A percentile compares a stretch with the other conserved stretches of the same genome.
These are phyloP conservation scores for Cordyceps pruinosa DNA, from an alignment of 2,329 filamentous ascomycete species.

Conservation along the genomic window DNA sequence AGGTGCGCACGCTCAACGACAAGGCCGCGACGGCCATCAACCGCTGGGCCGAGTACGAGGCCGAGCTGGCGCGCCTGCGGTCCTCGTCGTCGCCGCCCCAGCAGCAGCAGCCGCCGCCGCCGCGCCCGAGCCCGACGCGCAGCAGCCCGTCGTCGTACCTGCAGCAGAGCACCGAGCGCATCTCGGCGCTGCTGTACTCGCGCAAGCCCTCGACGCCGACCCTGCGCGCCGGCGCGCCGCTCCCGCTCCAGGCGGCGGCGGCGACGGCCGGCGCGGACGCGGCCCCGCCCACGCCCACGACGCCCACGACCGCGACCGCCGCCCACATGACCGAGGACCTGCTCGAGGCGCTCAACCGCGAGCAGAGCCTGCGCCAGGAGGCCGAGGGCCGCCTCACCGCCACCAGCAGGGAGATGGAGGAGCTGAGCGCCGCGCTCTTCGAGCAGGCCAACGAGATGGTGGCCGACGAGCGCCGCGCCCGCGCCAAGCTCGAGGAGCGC, in stretches of 20 bases:
- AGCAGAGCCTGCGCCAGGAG: slow-evolving; percentile 58
- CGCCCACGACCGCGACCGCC: slow-evolving; percentile 14
- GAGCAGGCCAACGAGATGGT: slow-evolving; percentile 87
- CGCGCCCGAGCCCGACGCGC: slow-evolving; percentile 25
- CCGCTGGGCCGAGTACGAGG: slow-evolving; percentile 72
- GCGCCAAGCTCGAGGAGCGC: slow-evolving; percentile 64
- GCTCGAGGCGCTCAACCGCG: slow-evolving; percentile 56
- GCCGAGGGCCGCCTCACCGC: slow-evolving; percentile 62
- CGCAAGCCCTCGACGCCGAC: slow-evolving; percentile 41
- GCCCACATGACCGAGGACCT: slow-evolving; percentile 40
- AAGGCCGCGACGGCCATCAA: slow-evolving; percentile 60
- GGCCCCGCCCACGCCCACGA: slow-evolving; percentile 17
- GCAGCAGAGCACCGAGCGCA: slow-evolving; percentile 35
- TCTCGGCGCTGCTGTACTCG: slow-evolving; percentile 39
- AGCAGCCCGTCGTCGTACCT: slow-evolving; percentile 34
- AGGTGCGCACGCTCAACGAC: slow-evolving; percentile 62
- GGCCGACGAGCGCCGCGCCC: slow-evolving; percentile 62
- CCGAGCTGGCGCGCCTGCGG: slow-evolving; percentile 60
- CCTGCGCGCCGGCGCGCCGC: slow-evolving; percentile 20
- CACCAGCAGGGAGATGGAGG: slow-evolving; percentile 68
- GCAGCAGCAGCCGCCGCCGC: neutral
- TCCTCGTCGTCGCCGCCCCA: slow-evolving; percentile 18
- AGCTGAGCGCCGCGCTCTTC: slow-evolving; percentile 68
- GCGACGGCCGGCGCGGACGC: slow-evolving; percentile 12
- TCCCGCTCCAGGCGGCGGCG: slow-evolving; percentile 18